Percentiles rank a stretch among this genome's conserved stretches.
These are phyloP conservation scores for Pleurotus tuoliensis DNA, from an alignment of 768 basidiomycete genomes.

Conservation along the genomic window DNA sequence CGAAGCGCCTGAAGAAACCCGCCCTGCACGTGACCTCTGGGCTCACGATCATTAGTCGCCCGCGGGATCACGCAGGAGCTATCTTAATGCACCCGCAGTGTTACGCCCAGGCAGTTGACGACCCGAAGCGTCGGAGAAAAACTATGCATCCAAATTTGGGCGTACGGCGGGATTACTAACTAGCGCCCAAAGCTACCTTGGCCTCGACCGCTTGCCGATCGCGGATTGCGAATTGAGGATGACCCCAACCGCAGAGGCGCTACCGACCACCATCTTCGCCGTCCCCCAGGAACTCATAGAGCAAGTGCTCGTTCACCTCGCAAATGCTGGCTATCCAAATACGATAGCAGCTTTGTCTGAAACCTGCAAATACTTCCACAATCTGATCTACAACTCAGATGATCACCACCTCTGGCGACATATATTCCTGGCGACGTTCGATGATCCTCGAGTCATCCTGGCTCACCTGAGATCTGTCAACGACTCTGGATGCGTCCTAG, in stretches of 20 bases:
- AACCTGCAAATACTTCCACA: constrained; percentile 29
- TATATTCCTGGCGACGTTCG: constrained; percentile 44
- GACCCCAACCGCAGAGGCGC: neutral
- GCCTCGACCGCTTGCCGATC: no score
- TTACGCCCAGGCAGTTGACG: no score
- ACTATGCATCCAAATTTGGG: no score
- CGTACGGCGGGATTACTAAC: no score
- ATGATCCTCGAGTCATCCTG: constrained; percentile 38
- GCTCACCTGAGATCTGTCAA: neutral
- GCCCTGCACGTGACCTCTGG: no score
- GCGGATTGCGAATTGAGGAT: no score
- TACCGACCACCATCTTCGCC: constrained; percentile 13
- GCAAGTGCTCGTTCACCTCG: constrained; percentile 24
- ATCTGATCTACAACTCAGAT: constrained; percentile 29
- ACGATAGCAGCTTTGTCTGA: constrained; percentile 32
- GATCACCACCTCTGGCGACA: constrained; percentile 43
- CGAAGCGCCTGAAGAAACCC: no score
- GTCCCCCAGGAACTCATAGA: constrained; percentile 41
- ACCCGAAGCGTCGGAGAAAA: no score
- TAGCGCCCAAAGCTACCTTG: no score
- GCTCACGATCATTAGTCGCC: no score
- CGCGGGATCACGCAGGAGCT: no score
- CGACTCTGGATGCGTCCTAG: constrained; percentile 4
- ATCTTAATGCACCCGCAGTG: no score
- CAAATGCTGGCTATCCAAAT: constrained; percentile 19